A percentile compares a stretch with the other conserved stretches of the same genome.
These are phyloP conservation scores for Symmetrospora coprosmae DNA, from an alignment of 768 basidiomycete genomes.

Conservation along the genomic window DNA sequence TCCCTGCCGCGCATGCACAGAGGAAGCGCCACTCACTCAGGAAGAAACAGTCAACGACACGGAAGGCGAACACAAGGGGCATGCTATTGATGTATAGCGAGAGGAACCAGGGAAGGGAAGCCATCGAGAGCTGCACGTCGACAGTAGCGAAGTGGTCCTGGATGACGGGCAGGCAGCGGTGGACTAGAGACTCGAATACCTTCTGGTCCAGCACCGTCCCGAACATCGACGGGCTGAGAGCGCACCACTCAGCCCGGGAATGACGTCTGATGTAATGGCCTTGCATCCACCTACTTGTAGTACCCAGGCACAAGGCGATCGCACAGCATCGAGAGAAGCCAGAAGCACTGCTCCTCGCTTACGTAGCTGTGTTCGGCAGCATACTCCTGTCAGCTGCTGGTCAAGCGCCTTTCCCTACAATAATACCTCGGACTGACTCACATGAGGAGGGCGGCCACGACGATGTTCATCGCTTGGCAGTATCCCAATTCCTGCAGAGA, in stretches of 20 bases:
- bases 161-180: slow-evolving; percentile 52
- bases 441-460: slow-evolving; percentile 90
- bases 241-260: background rate
- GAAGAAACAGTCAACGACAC: slow-evolving; percentile 80
- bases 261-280: too few relatives aligned
- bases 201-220: slow-evolving; percentile 96
- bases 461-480: slow-evolving; percentile 98
- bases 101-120: slow-evolving; percentile 94
- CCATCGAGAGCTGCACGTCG: slow-evolving; percentile 92
- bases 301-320: slow-evolving; percentile 93
- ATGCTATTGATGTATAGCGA: slow-evolving; percentile 57
- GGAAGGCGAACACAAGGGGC: slow-evolving; percentile 83
- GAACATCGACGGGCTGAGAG: slow-evolving; percentile 83
- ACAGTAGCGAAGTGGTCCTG: slow-evolving; percentile 79
- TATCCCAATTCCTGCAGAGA: slow-evolving; percentile 56
- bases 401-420: background rate
- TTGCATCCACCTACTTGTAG: slow-evolving; percentile 55
- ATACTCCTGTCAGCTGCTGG: too few relatives aligned
- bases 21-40: slow-evolving; percentile 43
- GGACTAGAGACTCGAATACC: slow-evolving; percentile 87
- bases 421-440: slow-evolving; percentile 37
- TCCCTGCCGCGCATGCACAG: too few relatives aligned
- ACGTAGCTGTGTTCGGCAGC: slow-evolving; percentile 59
- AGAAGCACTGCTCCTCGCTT: slow-evolving; percentile 98
- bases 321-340: slow-evolving; percentile 87